Percentiles rank a stretch among this genome's conserved stretches.
phyloP scores from a whole-genome alignment of 1,139 yeast species.

The Torulaspora pretoriensis region DNA sequence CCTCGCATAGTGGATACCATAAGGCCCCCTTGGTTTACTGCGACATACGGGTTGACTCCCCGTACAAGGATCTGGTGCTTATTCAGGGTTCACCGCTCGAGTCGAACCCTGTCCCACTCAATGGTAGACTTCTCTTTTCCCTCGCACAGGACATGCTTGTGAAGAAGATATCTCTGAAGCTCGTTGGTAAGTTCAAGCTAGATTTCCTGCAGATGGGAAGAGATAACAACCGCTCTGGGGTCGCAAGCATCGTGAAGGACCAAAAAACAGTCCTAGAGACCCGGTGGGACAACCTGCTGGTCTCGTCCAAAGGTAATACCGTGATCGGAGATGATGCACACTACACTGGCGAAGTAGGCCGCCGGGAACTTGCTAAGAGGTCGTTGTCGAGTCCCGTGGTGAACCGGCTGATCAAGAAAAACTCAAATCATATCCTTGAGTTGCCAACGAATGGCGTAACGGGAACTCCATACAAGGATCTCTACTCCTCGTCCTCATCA shows the following conservation, averaged over 20 bases:
- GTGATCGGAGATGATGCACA: constrained; percentile 4
- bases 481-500: constrained; percentile 20
- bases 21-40: constrained; percentile 20
- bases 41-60: constrained; percentile 44
- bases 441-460: constrained; percentile 19
- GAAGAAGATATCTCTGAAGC: constrained; percentile 44
- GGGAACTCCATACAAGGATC: constrained; percentile 40
- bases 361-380: constrained; percentile 7
- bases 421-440: constrained; percentile 19
- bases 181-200: constrained; percentile 52
- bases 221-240: constrained; percentile 37
- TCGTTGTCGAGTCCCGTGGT: constrained; percentile 14
- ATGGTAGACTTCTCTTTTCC: constrained; percentile 55
- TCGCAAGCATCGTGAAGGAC: constrained; percentile 48
- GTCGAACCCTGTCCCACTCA: constrained; percentile 49
- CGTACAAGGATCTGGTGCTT: constrained; percentile 50
- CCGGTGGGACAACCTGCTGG: constrained; percentile 57
- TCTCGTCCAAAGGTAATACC: constrained; percentile 43
- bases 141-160: constrained; percentile 50
- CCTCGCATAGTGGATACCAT: neutral
- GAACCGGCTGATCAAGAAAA: constrained; percentile 10
- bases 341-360: constrained; percentile 5
- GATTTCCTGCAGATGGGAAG: constrained; percentile 48
- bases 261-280: constrained; percentile 48
- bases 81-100: constrained; percentile 58